Percentiles rank a stretch among this genome's conserved stretches.
Evolutionary conservation across 2,329 filamentous ascomycete species (phyloP).

Genomic region (Colletotrichum coccodes): DNA sequence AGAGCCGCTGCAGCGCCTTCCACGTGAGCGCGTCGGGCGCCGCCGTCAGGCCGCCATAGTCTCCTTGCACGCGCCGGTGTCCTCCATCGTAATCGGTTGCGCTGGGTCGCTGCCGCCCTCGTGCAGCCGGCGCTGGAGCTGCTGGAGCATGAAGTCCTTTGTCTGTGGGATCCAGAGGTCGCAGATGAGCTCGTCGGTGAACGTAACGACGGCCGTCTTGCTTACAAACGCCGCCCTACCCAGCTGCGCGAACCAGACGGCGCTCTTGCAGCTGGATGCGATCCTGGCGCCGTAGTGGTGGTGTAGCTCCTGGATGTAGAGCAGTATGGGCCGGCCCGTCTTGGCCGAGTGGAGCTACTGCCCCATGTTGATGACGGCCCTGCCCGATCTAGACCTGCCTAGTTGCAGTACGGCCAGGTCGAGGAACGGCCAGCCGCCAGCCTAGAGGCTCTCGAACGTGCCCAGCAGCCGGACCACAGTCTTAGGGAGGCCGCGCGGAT

Average conservation of each 20-base stretch:
- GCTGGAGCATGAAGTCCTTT: conserved; percentile 6
- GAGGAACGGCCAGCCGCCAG: neutral
- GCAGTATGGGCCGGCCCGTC: neutral
- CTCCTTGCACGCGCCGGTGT: neutral
- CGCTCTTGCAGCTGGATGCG: neutral
- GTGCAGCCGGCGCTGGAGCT: conserved; percentile 4
- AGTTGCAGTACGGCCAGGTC: conserved; percentile 3
- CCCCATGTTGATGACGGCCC: neutral
- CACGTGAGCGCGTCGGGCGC: neutral
- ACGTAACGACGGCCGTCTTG: neutral
- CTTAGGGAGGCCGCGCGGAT: neutral
- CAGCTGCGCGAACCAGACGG: neutral
- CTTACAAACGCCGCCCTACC: neutral
- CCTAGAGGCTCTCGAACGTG: neutral
- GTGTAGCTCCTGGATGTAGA: neutral
- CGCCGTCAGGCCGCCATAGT: neutral
- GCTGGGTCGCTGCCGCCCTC: neutral
- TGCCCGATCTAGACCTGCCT: neutral
- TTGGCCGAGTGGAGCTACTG: neutral
- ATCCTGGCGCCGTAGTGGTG: neutral
- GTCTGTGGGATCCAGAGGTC: conserved; percentile 27
- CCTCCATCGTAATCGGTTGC: neutral
- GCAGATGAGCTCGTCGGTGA: conserved; percentile 14
- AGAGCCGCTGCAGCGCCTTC: conserved; percentile 1
- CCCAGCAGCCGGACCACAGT: neutral